Percentiles rank a stretch among this genome's conserved stretches.
phyloP scores from a whole-genome alignment of 768 basidiomycete genomes.

The Agaricus sinodeliciosus region DNA sequence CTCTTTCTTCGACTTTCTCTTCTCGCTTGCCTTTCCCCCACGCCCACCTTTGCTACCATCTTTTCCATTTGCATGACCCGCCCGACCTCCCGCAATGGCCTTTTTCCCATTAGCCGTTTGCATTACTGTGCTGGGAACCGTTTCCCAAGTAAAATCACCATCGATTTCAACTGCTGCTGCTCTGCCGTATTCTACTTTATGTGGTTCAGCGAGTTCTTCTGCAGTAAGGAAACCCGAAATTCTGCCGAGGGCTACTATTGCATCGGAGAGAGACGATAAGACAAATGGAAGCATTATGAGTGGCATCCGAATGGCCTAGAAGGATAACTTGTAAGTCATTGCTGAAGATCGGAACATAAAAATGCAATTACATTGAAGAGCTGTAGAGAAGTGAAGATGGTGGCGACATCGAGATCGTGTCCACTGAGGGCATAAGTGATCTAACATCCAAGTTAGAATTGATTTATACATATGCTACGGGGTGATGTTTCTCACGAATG shows the following conservation, averaged over 20 bases:
- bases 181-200: constrained; percentile 32
- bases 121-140: constrained; percentile 17
- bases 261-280: constrained; percentile 40
- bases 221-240: constrained; percentile 43
- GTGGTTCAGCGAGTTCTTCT: constrained; percentile 46
- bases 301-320: constrained; percentile 51
- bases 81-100: constrained; percentile 12
- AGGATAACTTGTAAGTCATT: not conserved
- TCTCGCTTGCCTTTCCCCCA: constrained; percentile 10
- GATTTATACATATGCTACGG: not conserved
- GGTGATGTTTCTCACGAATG: constrained; percentile 35
- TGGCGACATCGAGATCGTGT: constrained; percentile 45
- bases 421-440: constrained; percentile 58
- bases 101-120: constrained; percentile 10
- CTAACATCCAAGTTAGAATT: constrained; percentile 21
- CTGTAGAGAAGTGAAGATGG: constrained; percentile 52
- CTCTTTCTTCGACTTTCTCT: constrained; percentile 15
- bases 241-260: constrained; percentile 41
- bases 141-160: constrained; percentile 50
- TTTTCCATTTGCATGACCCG: constrained; percentile 19
- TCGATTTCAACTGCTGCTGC: constrained; percentile 38
- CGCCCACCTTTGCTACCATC: constrained; percentile 9
- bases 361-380: constrained; percentile 43
- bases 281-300: constrained; percentile 52
- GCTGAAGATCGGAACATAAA: not conserved